phyloP scores from a whole-genome alignment of 2,329 filamentous ascomycete genomes.

The Penicillium occitanis region DNA sequence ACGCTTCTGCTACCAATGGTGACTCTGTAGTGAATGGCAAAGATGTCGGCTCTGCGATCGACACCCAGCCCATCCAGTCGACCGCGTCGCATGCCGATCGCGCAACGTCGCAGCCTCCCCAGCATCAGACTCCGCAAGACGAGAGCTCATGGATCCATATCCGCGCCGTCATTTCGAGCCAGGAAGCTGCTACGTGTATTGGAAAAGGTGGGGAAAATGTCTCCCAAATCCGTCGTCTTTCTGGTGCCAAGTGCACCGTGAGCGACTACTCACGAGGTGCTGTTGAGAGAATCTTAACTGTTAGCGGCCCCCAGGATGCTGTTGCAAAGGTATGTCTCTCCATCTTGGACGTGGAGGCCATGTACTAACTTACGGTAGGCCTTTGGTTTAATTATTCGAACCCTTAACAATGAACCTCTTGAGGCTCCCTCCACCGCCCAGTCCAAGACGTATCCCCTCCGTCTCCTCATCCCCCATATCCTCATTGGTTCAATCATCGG shows the following conservation, averaged over 20 bases:
- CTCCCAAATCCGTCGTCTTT: constrained; percentile 90
- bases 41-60: constrained; percentile 42
- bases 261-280: constrained; percentile 97
- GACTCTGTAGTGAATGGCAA: constrained; percentile 67
- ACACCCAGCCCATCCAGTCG: constrained; percentile 60
- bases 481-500: constrained; percentile 98
- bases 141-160: constrained; percentile 97
- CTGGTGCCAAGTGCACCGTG: constrained; percentile 96
- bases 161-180: constrained; percentile 93
- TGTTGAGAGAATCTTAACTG: constrained; percentile 94
- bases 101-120: constrained; percentile 42
- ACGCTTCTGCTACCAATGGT: constrained; percentile 41
- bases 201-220: constrained; percentile 99
- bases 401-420: constrained; percentile 93
- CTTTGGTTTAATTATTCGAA: constrained; percentile 96
- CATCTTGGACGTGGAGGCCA: background rate
- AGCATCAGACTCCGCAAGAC: constrained; percentile 63
- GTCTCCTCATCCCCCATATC: constrained; percentile 92
- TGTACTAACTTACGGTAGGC: constrained; percentile 57
- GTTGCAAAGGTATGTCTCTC: constrained; percentile 76
- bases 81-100: constrained; percentile 57
- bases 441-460: constrained; percentile 95
- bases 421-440: constrained; percentile 83
- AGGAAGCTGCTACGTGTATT: constrained; percentile 95
- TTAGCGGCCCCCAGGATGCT: constrained; percentile 93